Base-by-base conservation (phyloP, 2,329 filamentous ascomycete genomes). In the Rhytidhysteron rufulum region DNA sequence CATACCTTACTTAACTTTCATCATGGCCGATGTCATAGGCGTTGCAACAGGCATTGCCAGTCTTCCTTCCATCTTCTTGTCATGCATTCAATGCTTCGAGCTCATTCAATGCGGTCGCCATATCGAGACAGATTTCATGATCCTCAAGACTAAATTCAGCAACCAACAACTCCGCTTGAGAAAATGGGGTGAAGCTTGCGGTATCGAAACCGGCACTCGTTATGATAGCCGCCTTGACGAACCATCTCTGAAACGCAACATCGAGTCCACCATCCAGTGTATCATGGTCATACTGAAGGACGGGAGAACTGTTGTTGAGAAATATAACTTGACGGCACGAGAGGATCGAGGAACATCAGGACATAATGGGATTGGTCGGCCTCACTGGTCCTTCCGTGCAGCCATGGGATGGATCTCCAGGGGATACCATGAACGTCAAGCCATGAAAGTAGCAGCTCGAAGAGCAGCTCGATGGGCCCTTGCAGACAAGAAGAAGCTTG, bases 131-230 rank as follows among this genome's bases (percentile, higher is more conserved):
- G 42, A 45, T 31, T 42, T 38, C 39, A 39, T 36, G 22, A 42
- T 42, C 19, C 34, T 45, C 2, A 39, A 42, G 31, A 41, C 39
- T 4, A 45, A 45, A 27, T 39, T 45, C 31, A 37, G 35, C 24
- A 45, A 45, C 19, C 42, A 45, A 19, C 39, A 42, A 39, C 30
- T 45, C 4, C 34, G 42, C 31, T 34, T 44, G 2, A 37, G 42
- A 15, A 38, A 37, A 15, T 44, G 42, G 42, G 42, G 42, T 8
- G 16, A 38, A 4, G 42, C 42, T 16, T 44, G 42, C 27, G 42
- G 42, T 5, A 33, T 40, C 20, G 36, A 36, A 9, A 37, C 39
- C 20, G 33, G 29, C 11, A 44, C 37, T 5, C 19, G 21, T 10
- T 41, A 44, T 22, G 37, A 44, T 36, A 10, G 5, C 20, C 31